phyloP scores from a whole-genome alignment of 805 yeast species.

The Isabelozyma rhagii region DNA sequence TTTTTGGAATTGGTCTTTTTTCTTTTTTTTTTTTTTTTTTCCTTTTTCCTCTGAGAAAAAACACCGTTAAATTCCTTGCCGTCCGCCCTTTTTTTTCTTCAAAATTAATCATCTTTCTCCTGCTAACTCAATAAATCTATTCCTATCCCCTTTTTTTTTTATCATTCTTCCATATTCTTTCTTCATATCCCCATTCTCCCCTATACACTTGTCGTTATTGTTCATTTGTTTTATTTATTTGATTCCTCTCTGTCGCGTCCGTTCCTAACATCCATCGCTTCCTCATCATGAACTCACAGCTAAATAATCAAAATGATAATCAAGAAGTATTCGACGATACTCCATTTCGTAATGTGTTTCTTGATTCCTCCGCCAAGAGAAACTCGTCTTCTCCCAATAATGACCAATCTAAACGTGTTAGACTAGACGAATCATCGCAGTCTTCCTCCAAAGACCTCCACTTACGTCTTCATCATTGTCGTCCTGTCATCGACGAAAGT shows the following conservation, averaged over 20 bases:
- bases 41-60: neutral
- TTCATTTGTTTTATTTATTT: neutral
- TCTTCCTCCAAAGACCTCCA: conserved; percentile 3
- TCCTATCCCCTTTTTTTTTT: neutral
- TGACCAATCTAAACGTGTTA: conserved; percentile 17
- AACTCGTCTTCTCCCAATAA: conserved; percentile 14
- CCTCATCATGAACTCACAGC: conserved; percentile 25
- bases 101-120: conserved; percentile 1
- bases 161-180: neutral
- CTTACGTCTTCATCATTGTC: neutral
- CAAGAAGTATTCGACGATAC: conserved; percentile 27
- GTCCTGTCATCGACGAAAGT: neutral
- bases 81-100: neutral
- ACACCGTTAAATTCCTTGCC: neutral
- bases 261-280: neutral
- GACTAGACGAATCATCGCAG: conserved; percentile 8
- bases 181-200: neutral
- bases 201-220: neutral
- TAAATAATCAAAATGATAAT: conserved; percentile 27
- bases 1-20: no score
- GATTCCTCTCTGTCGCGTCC: neutral
- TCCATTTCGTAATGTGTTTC: conserved; percentile 31
- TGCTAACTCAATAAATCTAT: conserved; percentile 4
- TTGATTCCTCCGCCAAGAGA: conserved; percentile 19
- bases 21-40: no score